Evolutionary conservation across 1,284 basidiomycete species (phyloP), one percentile per base, ranked within the genome.

Genomic region (Sanguinoderma infundibulare): DNA sequence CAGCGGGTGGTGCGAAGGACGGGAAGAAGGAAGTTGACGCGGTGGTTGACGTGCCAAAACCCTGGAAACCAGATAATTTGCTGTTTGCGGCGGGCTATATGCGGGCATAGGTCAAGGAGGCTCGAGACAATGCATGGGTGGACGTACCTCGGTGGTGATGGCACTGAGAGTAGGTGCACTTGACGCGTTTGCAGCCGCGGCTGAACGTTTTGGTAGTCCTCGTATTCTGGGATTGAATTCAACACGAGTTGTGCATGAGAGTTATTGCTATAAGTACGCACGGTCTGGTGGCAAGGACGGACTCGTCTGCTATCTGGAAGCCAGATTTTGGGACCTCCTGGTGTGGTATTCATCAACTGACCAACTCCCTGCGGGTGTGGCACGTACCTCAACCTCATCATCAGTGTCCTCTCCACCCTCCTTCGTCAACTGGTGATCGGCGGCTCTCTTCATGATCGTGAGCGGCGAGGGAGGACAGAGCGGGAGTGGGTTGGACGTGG

Each of bases 371-470:
- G 24, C 62, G 5, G 30, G n/a, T 20, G 53, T 24, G 44, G 15
- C 4, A 26, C 57, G 44, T 51, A 72, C 66, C 61, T 78, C 77
- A 62, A 72, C 63, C 51, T 81, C 79, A 36, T 78, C 78, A 5
- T 78, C 81, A 24, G 28, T 51, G 5, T 36, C 49, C 9, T 76
- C 77, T 69, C 72, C 7, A 66, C 71, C 40, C 79, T 90, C 90
- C 70, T 86, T 91, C 14, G 83, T 81, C 38, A 92, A 71, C 69
- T 95, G 89, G 62, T 79, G 84, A 53, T 92, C 91, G 69, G 92
- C 92, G 57, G 81, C 83, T 72, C 92, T 85, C 77, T 94, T 94
- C 82, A 90, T 90, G 68, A 62, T 61, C n/a, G 44, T 15, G 15
- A 38, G 24, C 35, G 30, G 28, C 17, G 36, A 20, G 40, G 53